phyloP scores from a whole-genome alignment of 2,329 filamentous ascomycete genomes.

The Keithomyces neogunnii region DNA sequence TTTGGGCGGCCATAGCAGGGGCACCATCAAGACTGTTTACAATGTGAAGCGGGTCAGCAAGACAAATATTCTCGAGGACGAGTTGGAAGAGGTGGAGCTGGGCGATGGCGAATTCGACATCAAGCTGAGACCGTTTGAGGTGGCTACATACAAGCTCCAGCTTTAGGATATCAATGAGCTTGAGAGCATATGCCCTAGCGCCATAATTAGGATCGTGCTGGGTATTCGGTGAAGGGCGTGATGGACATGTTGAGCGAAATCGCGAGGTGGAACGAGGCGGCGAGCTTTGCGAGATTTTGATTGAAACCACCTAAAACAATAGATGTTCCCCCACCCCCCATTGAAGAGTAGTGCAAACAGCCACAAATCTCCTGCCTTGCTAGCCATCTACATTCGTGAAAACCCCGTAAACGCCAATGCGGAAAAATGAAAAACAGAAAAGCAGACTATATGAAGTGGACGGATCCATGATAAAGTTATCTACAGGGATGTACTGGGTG shows the following conservation, averaged over 20 bases:
- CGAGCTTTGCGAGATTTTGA: not conserved
- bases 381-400: slow-evolving; percentile 12
- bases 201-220: slow-evolving; percentile 12
- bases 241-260: not conserved
- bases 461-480: no score
- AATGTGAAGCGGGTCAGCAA: slow-evolving; percentile 70
- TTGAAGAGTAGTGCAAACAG: not conserved
- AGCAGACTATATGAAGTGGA: no score
- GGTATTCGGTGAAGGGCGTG: not conserved
- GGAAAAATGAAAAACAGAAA: slow-evolving; percentile 5
- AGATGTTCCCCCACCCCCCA: no score
- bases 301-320: not conserved
- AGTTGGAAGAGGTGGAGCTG: slow-evolving; percentile 56
- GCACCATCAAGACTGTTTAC: slow-evolving; percentile 58
- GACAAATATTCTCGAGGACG: slow-evolving; percentile 84
- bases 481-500: no score
- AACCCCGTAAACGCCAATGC: slow-evolving; percentile 14
- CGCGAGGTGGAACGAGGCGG: not conserved
- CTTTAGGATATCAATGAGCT: slow-evolving; percentile 27
- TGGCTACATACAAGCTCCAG: slow-evolving; percentile 67
- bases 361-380: not conserved
- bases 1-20: slow-evolving; percentile 71
- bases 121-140: slow-evolving; percentile 71
- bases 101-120: slow-evolving; percentile 46
- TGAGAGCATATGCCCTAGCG: slow-evolving; percentile 16